Conservation (phyloP, 495 filamentous ascomycete species). For the Tuber umbilicatum region DNA sequence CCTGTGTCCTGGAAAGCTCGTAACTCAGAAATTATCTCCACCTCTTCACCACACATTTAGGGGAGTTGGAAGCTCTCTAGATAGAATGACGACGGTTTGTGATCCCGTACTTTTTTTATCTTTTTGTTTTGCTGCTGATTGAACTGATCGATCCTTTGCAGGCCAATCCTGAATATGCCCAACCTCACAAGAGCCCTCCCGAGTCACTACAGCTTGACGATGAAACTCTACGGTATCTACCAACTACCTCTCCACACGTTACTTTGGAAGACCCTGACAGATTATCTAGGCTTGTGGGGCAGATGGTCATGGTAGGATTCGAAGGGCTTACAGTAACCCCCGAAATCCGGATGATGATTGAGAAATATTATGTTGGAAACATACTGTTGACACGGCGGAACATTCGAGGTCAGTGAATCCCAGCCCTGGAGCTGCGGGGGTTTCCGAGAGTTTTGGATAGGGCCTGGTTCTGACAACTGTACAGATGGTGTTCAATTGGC, state of each 20-base stretch:
- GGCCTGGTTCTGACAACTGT: slow-evolving; percentile 14
- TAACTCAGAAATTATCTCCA: background rate
- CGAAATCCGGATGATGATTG: slow-evolving; percentile 42
- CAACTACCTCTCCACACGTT: slow-evolving; percentile 6
- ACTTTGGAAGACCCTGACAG: slow-evolving; percentile 9
- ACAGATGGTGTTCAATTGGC: slow-evolving; percentile 40
- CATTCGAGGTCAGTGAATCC: slow-evolving; percentile 33
- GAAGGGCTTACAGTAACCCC: slow-evolving; percentile 40
- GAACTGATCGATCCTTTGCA: slow-evolving; percentile 29
- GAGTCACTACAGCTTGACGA: slow-evolving; percentile 28
- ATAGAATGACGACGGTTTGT: slow-evolving; percentile 35
- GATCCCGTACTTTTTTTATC: slow-evolving; percentile 3
- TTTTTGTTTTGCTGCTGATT: slow-evolving; percentile 4
- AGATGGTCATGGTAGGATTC: slow-evolving; percentile 43
- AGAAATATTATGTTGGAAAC: slow-evolving; percentile 42
- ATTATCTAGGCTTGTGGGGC: slow-evolving; percentile 36
- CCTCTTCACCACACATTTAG: background rate
- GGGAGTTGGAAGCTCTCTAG: background rate
- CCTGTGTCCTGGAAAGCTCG: background rate
- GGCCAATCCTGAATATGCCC: slow-evolving; percentile 19
- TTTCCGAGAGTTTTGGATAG: background rate
- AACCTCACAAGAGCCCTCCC: slow-evolving; percentile 23
- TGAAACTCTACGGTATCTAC: slow-evolving; percentile 31
- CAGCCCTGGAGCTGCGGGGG: background rate
- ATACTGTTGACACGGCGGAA: slow-evolving; percentile 40